Evolutionary conservation across 441 rosid species (phyloP), one percentile per base, ranked within the genome.

Genomic region (Bruguiera hainesii): DNA sequence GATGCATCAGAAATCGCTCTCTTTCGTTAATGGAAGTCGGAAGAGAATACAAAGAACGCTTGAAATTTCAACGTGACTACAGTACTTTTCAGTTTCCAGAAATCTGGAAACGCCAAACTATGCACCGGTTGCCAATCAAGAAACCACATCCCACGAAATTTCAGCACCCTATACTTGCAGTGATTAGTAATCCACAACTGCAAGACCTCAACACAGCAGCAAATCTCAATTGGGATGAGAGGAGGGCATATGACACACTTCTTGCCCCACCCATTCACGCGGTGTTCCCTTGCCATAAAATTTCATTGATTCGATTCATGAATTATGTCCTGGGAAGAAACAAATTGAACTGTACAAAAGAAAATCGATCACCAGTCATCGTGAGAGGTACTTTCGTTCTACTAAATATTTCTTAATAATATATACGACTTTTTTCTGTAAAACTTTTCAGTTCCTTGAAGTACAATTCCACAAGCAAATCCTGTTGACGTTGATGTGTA

Each of bases 341-440:
- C 71, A 80, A 78, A 76, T 59, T 72, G 51, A 65, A 67, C 79
- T 79, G 81, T 79, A 83, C 85, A 83, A 65, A 71, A 73, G 25
- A 71, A 69, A 23, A 76, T 72, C 28, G 21, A 71, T 62, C 69
- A 71, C 71, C 26, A 39, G 73, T 65, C 58, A 26, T 26, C 1
- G 63, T 28, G 67, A 53, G 58, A 74, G 76, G 30, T 73, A 75
- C 55, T 71, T 61, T 68, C 71, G 52, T 60, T 53, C 65, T 63
- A 46, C 57, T 21, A 53, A 53, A 8, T n/a, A 19, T 50, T 39
- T 66, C 76, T 66, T 56, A 64, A 64, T 31, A 63, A 65, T 63
- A 61, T 49, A 35, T 28, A n/a, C 26, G 37, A 42, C 37, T 23
- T 35, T 70, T 65, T 56, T 70, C 60, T 63, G 61, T 73, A 65